Evolutionary conservation across 139 green algal genomes (phyloP).

Genomic region (Dunaliella sp.): DNA sequence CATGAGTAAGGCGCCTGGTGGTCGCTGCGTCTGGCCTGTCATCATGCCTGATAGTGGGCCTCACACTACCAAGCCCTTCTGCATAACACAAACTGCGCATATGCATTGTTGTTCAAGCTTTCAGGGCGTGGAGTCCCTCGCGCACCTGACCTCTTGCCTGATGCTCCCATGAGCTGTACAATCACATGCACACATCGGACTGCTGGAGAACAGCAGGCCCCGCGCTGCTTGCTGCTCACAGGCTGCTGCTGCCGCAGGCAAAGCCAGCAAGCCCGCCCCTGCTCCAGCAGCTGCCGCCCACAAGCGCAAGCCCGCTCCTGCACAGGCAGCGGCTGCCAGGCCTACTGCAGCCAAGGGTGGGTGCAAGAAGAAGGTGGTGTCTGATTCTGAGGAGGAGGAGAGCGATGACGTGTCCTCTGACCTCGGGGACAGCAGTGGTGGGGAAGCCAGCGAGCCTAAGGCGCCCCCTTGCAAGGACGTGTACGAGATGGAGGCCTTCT

Average conservation of each 20-base stretch:
- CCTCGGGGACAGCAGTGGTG: neutral
- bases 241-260: neutral
- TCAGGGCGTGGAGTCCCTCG: too few relatives aligned
- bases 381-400: neutral
- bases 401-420: neutral
- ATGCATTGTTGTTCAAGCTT: too few relatives aligned
- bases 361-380: slow-evolving; percentile 9
- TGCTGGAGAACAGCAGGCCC: too few relatives aligned
- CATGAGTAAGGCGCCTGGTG: too few relatives aligned
- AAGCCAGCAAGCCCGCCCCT: neutral
- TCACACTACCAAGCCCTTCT: too few relatives aligned
- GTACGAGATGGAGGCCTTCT: slow-evolving; percentile 51
- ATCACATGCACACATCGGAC: too few relatives aligned
- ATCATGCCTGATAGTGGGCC: too few relatives aligned
- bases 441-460: slow-evolving; percentile 13
- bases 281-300: slow-evolving; percentile 9
- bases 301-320: slow-evolving; percentile 9
- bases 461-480: slow-evolving; percentile 36
- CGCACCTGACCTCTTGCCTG: too few relatives aligned
- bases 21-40: too few relatives aligned
- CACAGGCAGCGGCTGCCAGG: neutral
- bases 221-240: neutral
- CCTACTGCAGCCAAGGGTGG: neutral
- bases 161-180: too few relatives aligned
- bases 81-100: too few relatives aligned